A percentile compares a stretch with the other conserved stretches of the same genome.
Evolutionary conservation across 73 alveolate genomes (phyloP).

Genomic region (Durusdinium trenchii): DNA sequence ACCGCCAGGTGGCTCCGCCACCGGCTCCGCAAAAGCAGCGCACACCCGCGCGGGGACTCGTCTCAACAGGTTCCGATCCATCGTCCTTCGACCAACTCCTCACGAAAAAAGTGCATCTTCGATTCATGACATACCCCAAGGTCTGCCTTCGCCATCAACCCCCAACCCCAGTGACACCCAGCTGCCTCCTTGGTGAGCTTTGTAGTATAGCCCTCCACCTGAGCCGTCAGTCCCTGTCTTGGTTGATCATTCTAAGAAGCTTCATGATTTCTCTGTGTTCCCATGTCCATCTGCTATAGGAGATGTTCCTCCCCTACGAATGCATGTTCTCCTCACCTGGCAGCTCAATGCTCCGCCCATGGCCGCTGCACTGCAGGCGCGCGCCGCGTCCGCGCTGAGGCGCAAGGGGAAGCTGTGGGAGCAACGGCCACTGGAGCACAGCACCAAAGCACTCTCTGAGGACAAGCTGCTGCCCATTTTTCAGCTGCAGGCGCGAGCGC

Average conservation of each 20-base stretch:
- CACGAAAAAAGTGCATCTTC: not conserved
- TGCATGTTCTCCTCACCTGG: conserved; percentile 45
- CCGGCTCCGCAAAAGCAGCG: not conserved
- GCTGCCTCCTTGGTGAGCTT: conserved; percentile 69
- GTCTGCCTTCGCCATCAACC: not conserved
- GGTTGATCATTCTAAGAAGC: no score
- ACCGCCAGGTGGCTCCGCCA: not conserved
- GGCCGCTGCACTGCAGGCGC: conserved; percentile 78
- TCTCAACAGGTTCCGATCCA: not conserved
- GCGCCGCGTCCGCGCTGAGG: conserved; percentile 62
- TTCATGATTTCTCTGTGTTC: no score
- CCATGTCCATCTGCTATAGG: no score
- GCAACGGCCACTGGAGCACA: conserved; percentile 57
- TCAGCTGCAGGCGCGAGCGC: not conserved
- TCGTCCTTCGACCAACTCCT: not conserved
- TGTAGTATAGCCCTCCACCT: conserved; percentile 69
- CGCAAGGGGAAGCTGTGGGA: conserved; percentile 82
- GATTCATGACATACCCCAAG: not conserved
- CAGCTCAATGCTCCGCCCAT: conserved; percentile 60
- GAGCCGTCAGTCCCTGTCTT: conserved; percentile 33
- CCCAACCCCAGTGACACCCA: not conserved
- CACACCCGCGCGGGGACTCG: not conserved
- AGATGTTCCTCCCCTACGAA: no score
- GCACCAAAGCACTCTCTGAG: conserved; percentile 2
- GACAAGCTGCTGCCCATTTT: conserved; percentile 22